Evolutionary conservation across 805 yeast genomes (phyloP), one percentile per base, ranked within the genome.

Genomic region (Saccharomyces cerevisiae): DNA sequence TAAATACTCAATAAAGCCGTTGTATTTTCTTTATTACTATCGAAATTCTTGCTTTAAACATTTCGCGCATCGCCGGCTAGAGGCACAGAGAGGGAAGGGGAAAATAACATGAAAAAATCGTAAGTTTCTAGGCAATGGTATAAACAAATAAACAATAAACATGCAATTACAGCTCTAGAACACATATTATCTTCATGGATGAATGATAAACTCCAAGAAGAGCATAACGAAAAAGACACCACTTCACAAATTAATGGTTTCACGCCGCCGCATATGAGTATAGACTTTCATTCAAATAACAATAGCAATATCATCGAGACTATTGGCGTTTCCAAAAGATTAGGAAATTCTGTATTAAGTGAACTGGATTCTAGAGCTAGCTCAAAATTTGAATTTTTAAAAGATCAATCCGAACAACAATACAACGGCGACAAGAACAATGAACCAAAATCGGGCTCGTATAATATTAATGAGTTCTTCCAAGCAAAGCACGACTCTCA

Each of bases 311-410:
- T 65, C 27, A 60, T 57, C 8, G 53, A 53, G 9, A 43, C 47
- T 27, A 48, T 69, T 48, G 73, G 73, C 3, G 70, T 65, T 43
- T 69, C 73, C 26, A 67, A 65, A 54, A 63, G 63, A 50, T 55
- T 71, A 47, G 72, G 74, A 21, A 62, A 59, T 24, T 69, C 68
- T 21, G 74, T 72, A 1, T 56, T 72, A 4, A 53, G 62, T 41
- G 75, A 72, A 56, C 53, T 72, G 47, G 73, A 72, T 51, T 59
- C 62, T 49, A 59, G 75, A 52, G 73, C 74, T 8, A 61, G 60
- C 31, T 55, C 31, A 47, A 65, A 60, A 41, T 53, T 57, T 47
- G 57, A 58, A 47, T 53, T 58, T 53, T 49, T 55, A 36, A 55
- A 54, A 41, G 52, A 49, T 17, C 52, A 52, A 43, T 52, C 51